A percentile compares a stretch with the other conserved stretches of the same genome.
Conservation (phyloP, 108 stramenopile species). For the Cyclotella distinguenda region DNA sequence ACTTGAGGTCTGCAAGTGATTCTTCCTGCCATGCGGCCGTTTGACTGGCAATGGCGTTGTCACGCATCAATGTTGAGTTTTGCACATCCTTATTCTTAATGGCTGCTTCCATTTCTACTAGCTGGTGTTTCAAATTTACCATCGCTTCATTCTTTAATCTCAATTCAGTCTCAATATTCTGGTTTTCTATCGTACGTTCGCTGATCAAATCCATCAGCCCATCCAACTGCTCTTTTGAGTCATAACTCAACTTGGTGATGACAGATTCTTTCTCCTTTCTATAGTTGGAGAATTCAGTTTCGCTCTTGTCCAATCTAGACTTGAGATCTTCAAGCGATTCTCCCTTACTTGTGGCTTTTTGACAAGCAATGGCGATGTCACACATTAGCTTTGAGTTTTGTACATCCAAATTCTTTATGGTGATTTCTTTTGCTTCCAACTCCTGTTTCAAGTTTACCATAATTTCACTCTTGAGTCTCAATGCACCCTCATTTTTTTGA, state of each 20-base stretch:
- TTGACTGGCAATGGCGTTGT: conserved; percentile 2
- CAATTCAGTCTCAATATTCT: neutral
- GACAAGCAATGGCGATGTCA: neutral
- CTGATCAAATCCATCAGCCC: neutral
- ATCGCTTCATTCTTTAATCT: neutral
- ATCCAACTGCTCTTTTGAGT: neutral
- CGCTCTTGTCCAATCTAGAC: conserved; percentile 15
- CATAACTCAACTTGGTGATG: conserved; percentile 2
- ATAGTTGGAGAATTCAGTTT: conserved; percentile 6
- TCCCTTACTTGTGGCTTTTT: neutral
- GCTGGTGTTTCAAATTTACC: neutral
- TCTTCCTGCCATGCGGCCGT: conserved; percentile 1
- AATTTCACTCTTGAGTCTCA: neutral
- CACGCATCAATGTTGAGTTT: conserved; percentile 13
- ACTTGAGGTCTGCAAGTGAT: neutral
- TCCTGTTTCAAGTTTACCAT: neutral
- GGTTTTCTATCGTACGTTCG: neutral
- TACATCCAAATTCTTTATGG: neutral
- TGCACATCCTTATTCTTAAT: conserved; percentile 2
- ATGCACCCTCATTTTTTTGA: neutral
- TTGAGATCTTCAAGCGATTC: neutral
- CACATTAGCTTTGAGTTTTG: conserved; percentile 8
- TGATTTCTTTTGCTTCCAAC: neutral
- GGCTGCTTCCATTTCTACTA: neutral
- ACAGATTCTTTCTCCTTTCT: conserved; percentile 5